These are phyloP conservation scores for Phoenix roebelenii DNA, from an alignment of 176 grass and related monocot genomes.

Conservation along the genomic window DNA sequence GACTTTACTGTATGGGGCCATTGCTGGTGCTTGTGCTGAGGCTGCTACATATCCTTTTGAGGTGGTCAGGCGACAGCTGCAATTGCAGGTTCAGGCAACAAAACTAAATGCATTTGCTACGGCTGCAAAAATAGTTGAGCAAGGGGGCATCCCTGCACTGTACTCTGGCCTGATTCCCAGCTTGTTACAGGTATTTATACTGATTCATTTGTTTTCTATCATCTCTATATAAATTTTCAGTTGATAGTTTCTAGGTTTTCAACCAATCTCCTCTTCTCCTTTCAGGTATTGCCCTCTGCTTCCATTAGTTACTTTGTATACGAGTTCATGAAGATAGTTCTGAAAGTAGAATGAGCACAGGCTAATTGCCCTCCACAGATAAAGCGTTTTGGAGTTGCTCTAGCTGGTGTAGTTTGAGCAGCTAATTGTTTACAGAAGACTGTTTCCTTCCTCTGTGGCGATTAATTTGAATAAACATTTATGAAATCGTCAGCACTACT, in stretches of 20 bases:
- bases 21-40: slow-evolving; percentile 88
- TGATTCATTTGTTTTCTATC: no score
- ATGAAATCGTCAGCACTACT: no score
- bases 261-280: slow-evolving; percentile 14
- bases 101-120: slow-evolving; percentile 87
- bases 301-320: slow-evolving; percentile 98
- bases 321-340: slow-evolving; percentile 94
- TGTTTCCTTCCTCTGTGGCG: no score
- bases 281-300: slow-evolving; percentile 83
- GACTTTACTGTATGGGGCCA: slow-evolving; percentile 88
- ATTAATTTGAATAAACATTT: no score
- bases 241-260: no score
- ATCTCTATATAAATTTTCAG: no score
- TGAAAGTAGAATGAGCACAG: slow-evolving; percentile 74
- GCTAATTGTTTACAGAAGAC: no score
- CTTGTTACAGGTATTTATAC: slow-evolving; percentile 68
- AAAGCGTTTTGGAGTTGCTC: background rate
- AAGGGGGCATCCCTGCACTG: slow-evolving; percentile 84
- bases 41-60: slow-evolving; percentile 92
- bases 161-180: slow-evolving; percentile 95
- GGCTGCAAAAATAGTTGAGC: slow-evolving; percentile 78
- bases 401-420: background rate
- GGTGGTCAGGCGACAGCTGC: slow-evolving; percentile 84
- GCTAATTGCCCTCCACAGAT: background rate
- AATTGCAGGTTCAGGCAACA: slow-evolving; percentile 83